Percentiles rank a stretch among this genome's conserved stretches.
Conservation (phyloP, 1,284 basidiomycete genomes). For the Irpex rosettiformis region DNA sequence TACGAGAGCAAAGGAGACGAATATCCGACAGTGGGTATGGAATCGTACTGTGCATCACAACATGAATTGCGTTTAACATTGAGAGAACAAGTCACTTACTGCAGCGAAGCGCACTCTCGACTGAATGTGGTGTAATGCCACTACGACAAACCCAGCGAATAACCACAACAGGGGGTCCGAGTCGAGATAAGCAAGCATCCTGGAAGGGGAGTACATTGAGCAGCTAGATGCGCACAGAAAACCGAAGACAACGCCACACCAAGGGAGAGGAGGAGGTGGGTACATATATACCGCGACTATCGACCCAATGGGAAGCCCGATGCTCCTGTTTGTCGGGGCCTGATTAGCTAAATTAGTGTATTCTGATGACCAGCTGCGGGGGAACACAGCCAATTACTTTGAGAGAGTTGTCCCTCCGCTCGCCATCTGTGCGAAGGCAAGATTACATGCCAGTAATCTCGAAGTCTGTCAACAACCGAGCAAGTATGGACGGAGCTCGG, state of each 20-base stretch:
- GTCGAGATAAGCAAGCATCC: neutral
- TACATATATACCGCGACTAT: neutral
- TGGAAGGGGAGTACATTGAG: neutral
- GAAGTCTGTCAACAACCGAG: too few species aligned
- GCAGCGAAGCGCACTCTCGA: neutral
- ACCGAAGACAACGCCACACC: neutral
- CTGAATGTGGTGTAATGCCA: neutral
- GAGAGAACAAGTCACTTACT: neutral
- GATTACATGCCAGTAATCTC: neutral
- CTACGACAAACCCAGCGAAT: neutral
- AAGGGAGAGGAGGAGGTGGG: neutral
- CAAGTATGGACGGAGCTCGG: too few species aligned
- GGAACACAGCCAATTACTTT: neutral
- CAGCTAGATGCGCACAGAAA: neutral
- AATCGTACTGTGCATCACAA: neutral
- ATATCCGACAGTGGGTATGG: slow-evolving; percentile 1
- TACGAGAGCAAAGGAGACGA: slow-evolving; percentile 14
- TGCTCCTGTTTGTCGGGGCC: too few species aligned
- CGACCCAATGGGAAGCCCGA: neutral
- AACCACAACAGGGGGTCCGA: neutral
- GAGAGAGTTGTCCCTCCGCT: neutral
- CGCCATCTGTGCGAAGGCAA: neutral
- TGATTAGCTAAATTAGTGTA: too few species aligned
- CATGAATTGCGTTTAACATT: neutral
- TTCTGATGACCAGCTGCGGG: neutral